Evolutionary conservation across 208 protist genomes (phyloP), one percentile per base, ranked within the genome.

Genomic region (Crithidia mellificae): DNA sequence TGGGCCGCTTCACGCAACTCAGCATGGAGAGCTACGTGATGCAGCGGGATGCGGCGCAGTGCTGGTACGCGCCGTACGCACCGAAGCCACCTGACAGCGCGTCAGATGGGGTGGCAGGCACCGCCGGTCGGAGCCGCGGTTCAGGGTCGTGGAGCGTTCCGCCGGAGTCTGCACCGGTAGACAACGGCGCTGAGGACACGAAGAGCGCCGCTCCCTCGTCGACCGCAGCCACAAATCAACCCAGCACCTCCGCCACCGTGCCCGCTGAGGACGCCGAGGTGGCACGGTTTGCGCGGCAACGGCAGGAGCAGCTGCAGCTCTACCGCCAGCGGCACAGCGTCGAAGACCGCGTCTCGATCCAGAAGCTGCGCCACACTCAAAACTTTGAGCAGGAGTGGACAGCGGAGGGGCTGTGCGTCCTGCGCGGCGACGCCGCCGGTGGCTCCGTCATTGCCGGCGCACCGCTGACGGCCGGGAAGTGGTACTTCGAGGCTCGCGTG

Each of bases 401-500:
- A 46, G 53, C 75, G 6, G 86, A 95, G n/a, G 83, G 85, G 30
- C 78, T 84, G 41, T 91, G 83, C 36, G 57, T 90, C 22, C 65
- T 78, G 22, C 84, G 88, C 44, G 83, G 81, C 58, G 82, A 87
- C 38, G 66, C 62, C 46, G 55, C 66, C 3, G 59, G 66, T 17
- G 74, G 62, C 17, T 79, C 88, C 3, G 58, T 94, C 29, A 74
- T 93, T 24, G 80, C 83, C 6, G 78, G 75, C 24, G 68, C 82
- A 30, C 74, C 84, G n/a, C 78, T 97, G 34, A 78, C 74, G 29
- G 51, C 43, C 2, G 93, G 91, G 29, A 56, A 61, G 55, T 97
- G 93, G 91, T 97, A 97, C 68, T 97, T 87, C 81, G 93, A 97
- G 78, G 62, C 93, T 59, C 77, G 82, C 19, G 83, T 95, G 32